Conservation (phyloP, 2,329 filamentous ascomycete species). For the Fusarium azukiicola region DNA sequence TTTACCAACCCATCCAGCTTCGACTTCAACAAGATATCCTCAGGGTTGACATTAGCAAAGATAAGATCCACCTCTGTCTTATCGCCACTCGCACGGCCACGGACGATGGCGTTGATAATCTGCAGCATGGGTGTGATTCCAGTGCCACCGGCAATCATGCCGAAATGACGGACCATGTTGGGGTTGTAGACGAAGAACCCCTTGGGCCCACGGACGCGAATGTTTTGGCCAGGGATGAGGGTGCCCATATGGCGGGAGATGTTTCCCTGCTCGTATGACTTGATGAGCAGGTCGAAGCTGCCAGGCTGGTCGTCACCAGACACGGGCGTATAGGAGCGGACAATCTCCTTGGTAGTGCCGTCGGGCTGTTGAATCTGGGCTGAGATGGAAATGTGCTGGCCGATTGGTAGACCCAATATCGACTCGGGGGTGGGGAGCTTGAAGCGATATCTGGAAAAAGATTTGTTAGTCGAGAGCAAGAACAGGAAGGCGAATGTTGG, state of each 20-base stretch:
- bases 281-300: slow-evolving; percentile 97
- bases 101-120: slow-evolving; percentile 92
- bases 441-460: slow-evolving; percentile 88
- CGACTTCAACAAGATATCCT: slow-evolving; percentile 95
- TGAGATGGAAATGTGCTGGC: slow-evolving; percentile 97
- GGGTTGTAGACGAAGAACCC: slow-evolving; percentile 97
- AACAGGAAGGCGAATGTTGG: slow-evolving; percentile 86
- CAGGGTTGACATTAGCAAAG: slow-evolving; percentile 95
- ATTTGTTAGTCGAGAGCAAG: not conserved
- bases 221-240: slow-evolving; percentile 89
- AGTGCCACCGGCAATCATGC: slow-evolving; percentile 98
- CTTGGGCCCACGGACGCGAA: slow-evolving; percentile 95
- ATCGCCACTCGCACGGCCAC: slow-evolving; percentile 88
- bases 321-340: slow-evolving; percentile 94
- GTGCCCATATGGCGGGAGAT: slow-evolving; percentile 94
- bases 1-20: slow-evolving; percentile 89
- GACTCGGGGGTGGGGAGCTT: slow-evolving; percentile 86
- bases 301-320: slow-evolving; percentile 92
- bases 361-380: slow-evolving; percentile 84
- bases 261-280: slow-evolving; percentile 97
- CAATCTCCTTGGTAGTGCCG: slow-evolving; percentile 88
- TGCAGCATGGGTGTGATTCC: slow-evolving; percentile 89
- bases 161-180: slow-evolving; percentile 96
- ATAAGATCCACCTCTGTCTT: slow-evolving; percentile 94
- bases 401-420: slow-evolving; percentile 96